These are phyloP conservation scores for Inga laurina DNA, from an alignment of 306 rosid species.

Conservation along the genomic window DNA sequence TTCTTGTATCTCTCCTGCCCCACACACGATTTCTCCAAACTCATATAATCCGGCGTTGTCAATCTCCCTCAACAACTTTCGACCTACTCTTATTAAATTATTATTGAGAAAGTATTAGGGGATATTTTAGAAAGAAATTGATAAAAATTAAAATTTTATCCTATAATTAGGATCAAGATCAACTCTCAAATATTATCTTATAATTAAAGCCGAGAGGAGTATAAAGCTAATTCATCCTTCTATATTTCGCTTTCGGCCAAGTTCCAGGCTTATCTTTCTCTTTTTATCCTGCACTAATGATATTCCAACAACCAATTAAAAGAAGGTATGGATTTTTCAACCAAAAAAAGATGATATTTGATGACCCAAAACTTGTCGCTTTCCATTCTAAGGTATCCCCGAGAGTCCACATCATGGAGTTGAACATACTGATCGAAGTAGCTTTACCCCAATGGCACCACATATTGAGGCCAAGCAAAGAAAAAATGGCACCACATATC, in stretches of 20 bases:
- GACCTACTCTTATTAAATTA: no score
- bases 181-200: no score
- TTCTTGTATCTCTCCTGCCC: no score
- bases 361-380: background rate
- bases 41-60: no score
- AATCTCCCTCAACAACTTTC: no score
- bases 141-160: no score
- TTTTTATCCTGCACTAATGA: background rate
- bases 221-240: background rate
- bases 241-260: background rate
- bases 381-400: background rate
- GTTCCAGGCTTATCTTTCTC: background rate
- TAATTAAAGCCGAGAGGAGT: no score
- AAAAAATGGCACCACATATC: background rate
- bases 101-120: no score
- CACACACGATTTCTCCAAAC: no score
- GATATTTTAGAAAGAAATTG: no score
- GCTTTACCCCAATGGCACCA: background rate
- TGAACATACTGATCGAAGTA: background rate
- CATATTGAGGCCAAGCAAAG: background rate
- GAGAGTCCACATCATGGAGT: constrained; percentile 16
- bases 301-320: background rate
- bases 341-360: background rate
- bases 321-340: background rate
- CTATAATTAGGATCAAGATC: no score